Base-by-base conservation (phyloP, 2,329 filamentous ascomycete genomes). In the Epichloe glyceriae region DNA sequence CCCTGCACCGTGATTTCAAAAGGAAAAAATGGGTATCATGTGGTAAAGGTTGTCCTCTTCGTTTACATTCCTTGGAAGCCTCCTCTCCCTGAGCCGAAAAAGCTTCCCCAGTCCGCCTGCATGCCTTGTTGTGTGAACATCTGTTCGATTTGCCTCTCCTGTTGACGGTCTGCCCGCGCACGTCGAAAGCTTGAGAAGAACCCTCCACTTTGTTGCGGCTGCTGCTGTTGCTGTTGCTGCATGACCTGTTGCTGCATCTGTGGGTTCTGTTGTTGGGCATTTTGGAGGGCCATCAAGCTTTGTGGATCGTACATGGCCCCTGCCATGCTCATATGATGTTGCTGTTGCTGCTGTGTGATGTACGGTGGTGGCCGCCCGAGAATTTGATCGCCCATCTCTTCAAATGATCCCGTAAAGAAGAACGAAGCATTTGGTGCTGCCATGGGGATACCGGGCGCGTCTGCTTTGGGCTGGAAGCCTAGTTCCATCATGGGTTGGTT, bases 301-400 rank as follows among this genome's bases (percentile, higher is more conserved):
- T 70, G 63, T 11, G 69, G 63, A 53, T 66, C 63, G 51, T 71
- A 76, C 67, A 76, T 71, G 20, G 70, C 69, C 35, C 63, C 59
- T 15, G 68, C 57, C 47, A 74, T 66, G 51, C 64, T 66, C 58
- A 77, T 67, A 4, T 62, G 61, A 43, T 72, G 63, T 17, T 67
- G 63, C n/a, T 67, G 63, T 43, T 58, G 58, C 61, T 57, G 70
- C 62, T 82, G 78, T 67, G 85, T 77, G 57, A 88, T 71, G 60
- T 87, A 90, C 38, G 83, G 79, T 15, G 85, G 83, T 38, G 88
- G 73, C 1, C 84, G 79, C 0, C 80, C 82, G 52, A 87, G 79
- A 12, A 89, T 72, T 55, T 88, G 84, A 17, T 83, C 85, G 59
- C 89, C 85, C 47, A 86, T 78, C 50, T 85, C 82, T 55, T 83